Evolutionary conservation across 2,329 filamentous ascomycete species (phyloP).

Genomic region (Periconia macrospinosa): DNA sequence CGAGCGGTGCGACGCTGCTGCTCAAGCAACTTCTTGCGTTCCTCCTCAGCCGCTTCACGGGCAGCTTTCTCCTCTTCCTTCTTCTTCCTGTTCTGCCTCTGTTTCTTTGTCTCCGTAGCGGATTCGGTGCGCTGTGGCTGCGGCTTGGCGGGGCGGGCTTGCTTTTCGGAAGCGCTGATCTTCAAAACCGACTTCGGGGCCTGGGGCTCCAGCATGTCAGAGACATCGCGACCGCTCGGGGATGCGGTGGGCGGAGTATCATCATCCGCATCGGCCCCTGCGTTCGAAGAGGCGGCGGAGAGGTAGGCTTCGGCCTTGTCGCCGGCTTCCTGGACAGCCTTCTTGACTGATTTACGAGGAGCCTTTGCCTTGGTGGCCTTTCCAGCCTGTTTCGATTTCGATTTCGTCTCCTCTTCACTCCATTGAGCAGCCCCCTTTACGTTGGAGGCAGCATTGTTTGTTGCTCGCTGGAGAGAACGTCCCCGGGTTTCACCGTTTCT

Average conservation of each 20-base stretch:
- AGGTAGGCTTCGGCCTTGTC: conserved; percentile 37
- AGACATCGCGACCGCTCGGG: conserved; percentile 68
- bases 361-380: conserved; percentile 33
- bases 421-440: conserved; percentile 26
- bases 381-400: conserved; percentile 23
- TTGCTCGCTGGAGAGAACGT: conserved; percentile 28
- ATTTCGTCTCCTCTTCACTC: conserved; percentile 24
- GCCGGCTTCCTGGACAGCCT: conserved; percentile 35
- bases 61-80: conserved; percentile 75
- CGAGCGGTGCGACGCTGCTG: conserved; percentile 81
- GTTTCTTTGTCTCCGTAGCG: conserved; percentile 83
- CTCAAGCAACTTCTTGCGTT: conserved; percentile 76
- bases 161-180: conserved; percentile 68
- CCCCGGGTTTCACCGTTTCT: conserved; percentile 24
- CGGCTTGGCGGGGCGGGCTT: conserved; percentile 60
- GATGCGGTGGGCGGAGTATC: conserved; percentile 73
- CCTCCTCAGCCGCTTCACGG: conserved; percentile 76
- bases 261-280: conserved; percentile 77
- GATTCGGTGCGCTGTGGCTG: conserved; percentile 59
- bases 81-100: conserved; percentile 90
- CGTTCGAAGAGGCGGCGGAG: conserved; percentile 55
- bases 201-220: conserved; percentile 86
- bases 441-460: conserved; percentile 17
- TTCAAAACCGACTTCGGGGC: conserved; percentile 75
- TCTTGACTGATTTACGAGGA: conserved; percentile 39